phyloP scores from a whole-genome alignment of 805 yeast species.

The Saturnispora sanitii region DNA sequence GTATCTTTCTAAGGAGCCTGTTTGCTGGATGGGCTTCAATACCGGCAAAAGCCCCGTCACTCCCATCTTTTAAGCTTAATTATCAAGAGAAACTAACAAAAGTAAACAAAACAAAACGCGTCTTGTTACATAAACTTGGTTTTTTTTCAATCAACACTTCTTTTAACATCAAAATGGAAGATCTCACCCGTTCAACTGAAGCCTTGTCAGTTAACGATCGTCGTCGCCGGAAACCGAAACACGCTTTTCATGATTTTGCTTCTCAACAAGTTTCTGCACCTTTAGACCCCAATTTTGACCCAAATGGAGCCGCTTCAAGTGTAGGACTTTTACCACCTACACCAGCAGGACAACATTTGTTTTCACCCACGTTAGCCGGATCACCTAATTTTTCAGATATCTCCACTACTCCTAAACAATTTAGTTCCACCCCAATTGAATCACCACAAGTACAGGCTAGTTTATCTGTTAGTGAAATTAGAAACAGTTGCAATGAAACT shows the following conservation, averaged over 20 bases:
- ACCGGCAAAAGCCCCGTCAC: slow-evolving; percentile 74
- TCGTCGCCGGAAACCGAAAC: slow-evolving; percentile 14
- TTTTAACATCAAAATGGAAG: slow-evolving; percentile 1
- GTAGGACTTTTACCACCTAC: slow-evolving; percentile 18
- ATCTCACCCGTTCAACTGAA: neutral
- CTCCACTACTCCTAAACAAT: too few relatives aligned
- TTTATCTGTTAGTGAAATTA: slow-evolving; percentile 31
- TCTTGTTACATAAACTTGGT: neutral
- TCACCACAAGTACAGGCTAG: slow-evolving; percentile 12
- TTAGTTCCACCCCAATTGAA: too few relatives aligned
- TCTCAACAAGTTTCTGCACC: slow-evolving; percentile 5
- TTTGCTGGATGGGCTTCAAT: slow-evolving; percentile 62
- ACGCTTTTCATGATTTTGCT: slow-evolving; percentile 22
- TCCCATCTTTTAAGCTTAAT: slow-evolving; percentile 46
- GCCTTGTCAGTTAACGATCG: neutral
- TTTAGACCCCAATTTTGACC: slow-evolving; percentile 20
- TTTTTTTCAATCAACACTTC: neutral
- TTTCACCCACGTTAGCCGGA: neutral
- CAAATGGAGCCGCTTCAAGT: slow-evolving; percentile 26
- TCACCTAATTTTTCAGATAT: neutral
- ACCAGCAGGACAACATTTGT: neutral
- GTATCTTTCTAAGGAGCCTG: slow-evolving; percentile 46
- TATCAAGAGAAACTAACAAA: neutral
- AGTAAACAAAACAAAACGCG: slow-evolving; percentile 5
- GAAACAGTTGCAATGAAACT: slow-evolving; percentile 26